Evolutionary conservation across 345 rosid genomes (phyloP).

Genomic region (Acer saccharum): DNA sequence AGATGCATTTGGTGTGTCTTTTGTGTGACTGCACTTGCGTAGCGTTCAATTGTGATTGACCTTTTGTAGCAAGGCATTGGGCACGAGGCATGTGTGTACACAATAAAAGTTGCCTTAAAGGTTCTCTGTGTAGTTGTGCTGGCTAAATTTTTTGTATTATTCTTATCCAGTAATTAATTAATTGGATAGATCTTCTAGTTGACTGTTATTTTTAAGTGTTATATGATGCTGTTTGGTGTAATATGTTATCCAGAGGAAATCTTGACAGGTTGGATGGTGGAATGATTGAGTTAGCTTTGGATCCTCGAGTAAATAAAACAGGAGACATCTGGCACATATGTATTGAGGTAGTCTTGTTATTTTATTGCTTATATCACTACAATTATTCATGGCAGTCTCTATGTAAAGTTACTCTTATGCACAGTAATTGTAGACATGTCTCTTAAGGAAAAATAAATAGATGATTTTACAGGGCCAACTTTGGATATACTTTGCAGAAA

Average conservation of each 20-base stretch:
- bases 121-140: not conserved
- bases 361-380: not conserved
- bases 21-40: not conserved
- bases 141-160: not conserved
- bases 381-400: not conserved
- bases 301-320: conserved; percentile 72
- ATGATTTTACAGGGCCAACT: not conserved
- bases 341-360: conserved; percentile 57
- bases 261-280: conserved; percentile 37
- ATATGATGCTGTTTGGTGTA: not conserved
- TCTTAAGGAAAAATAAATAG: no score
- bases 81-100: not conserved
- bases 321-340: conserved; percentile 92
- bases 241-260: conserved; percentile 37
- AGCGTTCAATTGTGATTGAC: not conserved
- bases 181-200: not conserved
- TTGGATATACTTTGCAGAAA: not conserved
- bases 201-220: not conserved
- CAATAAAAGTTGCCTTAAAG: not conserved
- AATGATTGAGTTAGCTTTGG: conserved; percentile 70
- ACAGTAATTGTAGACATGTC: not conserved
- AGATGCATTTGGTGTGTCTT: not conserved
- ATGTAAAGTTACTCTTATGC: not conserved
- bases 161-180: not conserved
- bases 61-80: not conserved